A percentile compares a stretch with the other conserved stretches of the same genome.
Evolutionary conservation across 1,284 basidiomycete genomes (phyloP).

Genomic region (Baeospora myosura): DNA sequence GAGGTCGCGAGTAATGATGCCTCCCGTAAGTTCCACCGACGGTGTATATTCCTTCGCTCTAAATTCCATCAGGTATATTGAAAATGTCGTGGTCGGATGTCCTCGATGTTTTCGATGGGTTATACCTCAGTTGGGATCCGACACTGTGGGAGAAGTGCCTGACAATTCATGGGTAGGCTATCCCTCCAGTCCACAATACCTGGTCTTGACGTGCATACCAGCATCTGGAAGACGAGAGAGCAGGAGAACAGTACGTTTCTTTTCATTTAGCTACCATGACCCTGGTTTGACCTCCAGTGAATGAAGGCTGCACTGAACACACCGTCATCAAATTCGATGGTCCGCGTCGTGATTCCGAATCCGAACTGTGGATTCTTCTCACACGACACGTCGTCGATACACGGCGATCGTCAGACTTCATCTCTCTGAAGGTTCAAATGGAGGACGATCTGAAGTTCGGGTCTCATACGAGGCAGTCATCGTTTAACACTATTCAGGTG

Average conservation of each 20-base stretch:
- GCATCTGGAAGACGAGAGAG: conserved; percentile 46
- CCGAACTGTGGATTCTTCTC: conserved; percentile 75
- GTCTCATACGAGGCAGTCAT: too few species aligned
- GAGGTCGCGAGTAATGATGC: conserved; percentile 18
- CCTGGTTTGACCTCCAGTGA: conserved; percentile 3
- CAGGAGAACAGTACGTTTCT: conserved; percentile 26
- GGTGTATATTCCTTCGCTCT: background rate
- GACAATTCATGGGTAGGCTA: conserved; percentile 61
- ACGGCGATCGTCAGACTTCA: conserved; percentile 55
- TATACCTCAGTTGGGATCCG: conserved; percentile 89
- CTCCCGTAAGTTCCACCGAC: conserved; percentile 20
- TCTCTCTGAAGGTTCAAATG: conserved; percentile 57
- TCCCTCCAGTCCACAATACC: background rate
- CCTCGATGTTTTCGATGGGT: conserved; percentile 69
- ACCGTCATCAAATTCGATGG: conserved; percentile 28
- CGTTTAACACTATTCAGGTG: too few species aligned
- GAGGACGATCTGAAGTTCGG: conserved; percentile 31
- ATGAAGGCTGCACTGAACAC: conserved; percentile 29
- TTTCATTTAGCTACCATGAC: background rate
- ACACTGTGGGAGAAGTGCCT: conserved; percentile 43
- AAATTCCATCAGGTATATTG: conserved; percentile 32
- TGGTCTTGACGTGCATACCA: conserved; percentile 18
- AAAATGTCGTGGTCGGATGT: conserved; percentile 69
- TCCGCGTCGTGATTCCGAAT: conserved; percentile 14
- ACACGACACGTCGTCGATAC: conserved; percentile 68